Evolutionary conservation across 208 protist species (phyloP), one percentile per base, ranked within the genome.

Genomic region (Wallacemonas collosoma): DNA sequence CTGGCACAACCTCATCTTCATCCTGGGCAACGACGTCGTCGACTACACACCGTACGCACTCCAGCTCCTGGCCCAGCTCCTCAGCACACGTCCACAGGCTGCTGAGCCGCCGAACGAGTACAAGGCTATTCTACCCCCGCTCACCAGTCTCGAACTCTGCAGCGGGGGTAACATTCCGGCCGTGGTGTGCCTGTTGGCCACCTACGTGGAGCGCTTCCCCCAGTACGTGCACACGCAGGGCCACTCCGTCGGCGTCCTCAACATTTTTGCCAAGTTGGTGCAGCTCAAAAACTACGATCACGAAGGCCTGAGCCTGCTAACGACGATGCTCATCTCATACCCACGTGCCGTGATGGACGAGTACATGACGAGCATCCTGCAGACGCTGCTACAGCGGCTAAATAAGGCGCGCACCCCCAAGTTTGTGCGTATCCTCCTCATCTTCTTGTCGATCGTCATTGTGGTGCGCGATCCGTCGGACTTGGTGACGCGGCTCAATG

Each of bases 11-110:
- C 89, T 99, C 62, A 75, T 86, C 40, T 78, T 81, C 76, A 94
- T 99, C 62, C 82, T 99, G 2, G 66, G 77, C 5, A 85, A 94
- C 60, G 97, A 98, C 77, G 90, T 98, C 44, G 43, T 84, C 57
- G 98, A 99, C 80, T 98, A 98, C 69, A 78, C 94, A n/a, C 98
- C 98, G 15, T 99, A 99, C 76, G 91, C 91, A 26, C 97, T 99
- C 73, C 98, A 99, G 80, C 77, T 99, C 1, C 79, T 99, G 38
- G 75, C 97, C 8, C 94, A 98, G 76, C 77, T 99, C 36, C 86
- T 99, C 58, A 94, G 97, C 80, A 86, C 87, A 26, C 77, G 86
- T 64, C 72, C 78, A 6, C 56, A 65, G 36, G 75, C 60, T 9
- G 48, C 39, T 2, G 77, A 80, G 41, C 86, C 86, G 0, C 83